These are phyloP conservation scores for Curvularia lunata DNA, from an alignment of 2,329 filamentous ascomycete species.

Conservation along the genomic window DNA sequence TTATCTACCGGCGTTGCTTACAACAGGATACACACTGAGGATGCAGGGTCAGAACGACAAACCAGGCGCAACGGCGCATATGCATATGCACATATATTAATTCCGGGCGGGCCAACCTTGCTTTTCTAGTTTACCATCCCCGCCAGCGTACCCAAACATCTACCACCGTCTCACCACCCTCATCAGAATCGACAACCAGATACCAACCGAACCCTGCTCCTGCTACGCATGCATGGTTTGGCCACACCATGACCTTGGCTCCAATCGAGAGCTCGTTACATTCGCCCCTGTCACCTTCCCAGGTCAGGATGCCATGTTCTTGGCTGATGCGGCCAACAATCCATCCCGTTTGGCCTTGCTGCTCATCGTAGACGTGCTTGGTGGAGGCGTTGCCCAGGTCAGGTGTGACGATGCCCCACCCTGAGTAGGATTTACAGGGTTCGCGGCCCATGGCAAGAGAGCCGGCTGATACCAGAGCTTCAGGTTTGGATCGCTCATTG, in stretches of 20 bases:
- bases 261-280: conserved; percentile 62
- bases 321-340: conserved; percentile 75
- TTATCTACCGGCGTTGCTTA: conserved; percentile 10
- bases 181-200: conserved; percentile 71
- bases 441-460: conserved; percentile 74
- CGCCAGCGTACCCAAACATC: conserved; percentile 77
- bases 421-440: conserved; percentile 72
- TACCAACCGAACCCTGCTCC: conserved; percentile 76
- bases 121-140: conserved; percentile 62
- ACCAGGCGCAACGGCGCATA: background rate
- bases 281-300: conserved; percentile 54
- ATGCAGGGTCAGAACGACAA: background rate
- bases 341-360: conserved; percentile 58
- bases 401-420: conserved; percentile 72
- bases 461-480: conserved; percentile 73
- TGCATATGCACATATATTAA: conserved; percentile 3
- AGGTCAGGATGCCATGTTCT: conserved; percentile 76
- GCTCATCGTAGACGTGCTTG: conserved; percentile 35
- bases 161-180: conserved; percentile 62
- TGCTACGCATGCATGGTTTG: conserved; percentile 81
- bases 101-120: background rate
- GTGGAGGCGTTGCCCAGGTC: conserved; percentile 55
- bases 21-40: background rate
- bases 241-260: conserved; percentile 73
- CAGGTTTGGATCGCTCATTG: conserved; percentile 53